Evolutionary conservation across 2,329 filamentous ascomycete species (phyloP).

Genomic region (Beauveria rudraprayagi): DNA sequence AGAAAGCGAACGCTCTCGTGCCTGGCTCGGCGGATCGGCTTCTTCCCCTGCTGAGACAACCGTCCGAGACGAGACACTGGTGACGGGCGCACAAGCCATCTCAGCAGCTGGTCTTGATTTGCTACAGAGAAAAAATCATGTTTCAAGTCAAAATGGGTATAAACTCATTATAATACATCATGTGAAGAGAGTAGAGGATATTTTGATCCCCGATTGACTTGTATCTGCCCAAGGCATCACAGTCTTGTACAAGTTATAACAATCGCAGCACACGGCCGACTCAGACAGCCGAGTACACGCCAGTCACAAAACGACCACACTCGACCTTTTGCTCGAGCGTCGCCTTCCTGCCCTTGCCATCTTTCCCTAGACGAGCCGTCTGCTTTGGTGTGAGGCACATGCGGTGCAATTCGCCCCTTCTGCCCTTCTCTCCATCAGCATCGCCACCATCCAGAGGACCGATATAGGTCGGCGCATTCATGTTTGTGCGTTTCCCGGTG

Average conservation of each 20-base stretch:
- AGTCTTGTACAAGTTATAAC: slow-evolving; percentile 2
- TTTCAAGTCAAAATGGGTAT: slow-evolving; percentile 2
- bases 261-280: not conserved
- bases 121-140: not conserved
- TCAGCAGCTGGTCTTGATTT: not conserved
- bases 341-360: slow-evolving; percentile 56
- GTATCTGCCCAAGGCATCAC: not conserved
- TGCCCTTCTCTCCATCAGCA: slow-evolving; percentile 51
- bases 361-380: slow-evolving; percentile 55
- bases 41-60: not conserved
- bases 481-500: slow-evolving; percentile 79
- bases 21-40: not conserved
- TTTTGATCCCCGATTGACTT: not conserved
- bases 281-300: slow-evolving; percentile 65
- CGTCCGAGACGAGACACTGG: not conserved
- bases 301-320: slow-evolving; percentile 75
- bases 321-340: slow-evolving; percentile 80
- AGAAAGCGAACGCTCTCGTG: not conserved
- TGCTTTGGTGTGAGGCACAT: slow-evolving; percentile 74
- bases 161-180: not conserved
- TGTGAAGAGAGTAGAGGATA: not conserved
- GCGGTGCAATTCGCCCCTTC: slow-evolving; percentile 57
- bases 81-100: not conserved
- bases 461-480: slow-evolving; percentile 69
- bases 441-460: slow-evolving; percentile 59